Evolutionary conservation across 2,329 filamentous ascomycete genomes (phyloP), one percentile per base, ranked within the genome.

Genomic region (Cercospora janseana): DNA sequence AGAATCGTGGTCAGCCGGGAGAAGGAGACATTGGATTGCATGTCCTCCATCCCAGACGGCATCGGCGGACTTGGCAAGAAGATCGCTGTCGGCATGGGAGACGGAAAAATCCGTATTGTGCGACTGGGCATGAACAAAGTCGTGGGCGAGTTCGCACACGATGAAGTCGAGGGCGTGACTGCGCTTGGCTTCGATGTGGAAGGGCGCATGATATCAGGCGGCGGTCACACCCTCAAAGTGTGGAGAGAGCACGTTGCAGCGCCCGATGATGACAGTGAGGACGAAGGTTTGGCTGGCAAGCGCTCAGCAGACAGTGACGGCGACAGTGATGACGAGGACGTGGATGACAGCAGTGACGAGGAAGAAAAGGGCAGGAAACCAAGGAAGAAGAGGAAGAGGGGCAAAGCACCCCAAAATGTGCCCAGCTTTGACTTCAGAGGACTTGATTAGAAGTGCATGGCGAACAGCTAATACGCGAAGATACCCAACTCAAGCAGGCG

Each of bases 131-230:
- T 72, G 28, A 87, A 93, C 60, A 85, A 88, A 65, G 80, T 95
- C 3, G 74, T 88, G 18, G 75, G 75, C 1, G 80, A 85, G 44
- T 65, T 86, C 62, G 73, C 81, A 60, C 92, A 96, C 66, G 88
- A 96, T 63, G 90, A 95, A 52, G 72, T 93, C 13, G 92, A 97
- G 66, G 87, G 86, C 2, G 90, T 96, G 3, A 80, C 90, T 1
- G 87, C 81, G 0, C 70, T 98, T 0, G 86, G 79, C 1, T 95
- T 97, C 57, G 93, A 97, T 70, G 85, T 86, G 43, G 82, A 85
- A 44, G 88, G 90, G 37, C 79, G 93, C 37, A 82, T 98, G 76
- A 89, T 98, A 60, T 94, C 85, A 63, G 91, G 89, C 8, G 93
- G 93, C 46, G 93, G 93, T 0, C 80, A 79, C 60, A 83, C 83